Conservation (phyloP, 352 stramenopile genomes). For the Pythium sp. region DNA sequence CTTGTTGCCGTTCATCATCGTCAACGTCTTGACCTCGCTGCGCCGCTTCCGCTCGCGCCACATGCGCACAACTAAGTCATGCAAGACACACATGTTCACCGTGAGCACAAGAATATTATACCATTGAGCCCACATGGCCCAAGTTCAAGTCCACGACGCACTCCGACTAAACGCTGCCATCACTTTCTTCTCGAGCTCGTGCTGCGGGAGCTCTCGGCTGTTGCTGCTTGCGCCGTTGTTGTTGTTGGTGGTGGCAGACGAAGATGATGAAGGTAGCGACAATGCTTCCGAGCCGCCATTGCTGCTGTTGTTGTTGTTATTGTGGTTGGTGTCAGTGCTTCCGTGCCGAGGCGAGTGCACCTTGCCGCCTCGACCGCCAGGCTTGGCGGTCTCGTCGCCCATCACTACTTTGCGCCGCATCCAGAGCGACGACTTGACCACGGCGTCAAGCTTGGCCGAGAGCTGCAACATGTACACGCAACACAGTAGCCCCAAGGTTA, state of each 20-base stretch:
- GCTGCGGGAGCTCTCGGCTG: conserved; percentile 16
- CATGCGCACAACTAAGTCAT: conserved; percentile 45
- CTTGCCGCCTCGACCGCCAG: conserved; percentile 20
- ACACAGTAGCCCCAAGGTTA: neutral
- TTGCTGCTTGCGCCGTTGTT: conserved; percentile 8
- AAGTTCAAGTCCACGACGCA: conserved; percentile 21
- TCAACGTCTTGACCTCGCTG: conserved; percentile 47
- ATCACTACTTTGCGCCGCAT: conserved; percentile 61
- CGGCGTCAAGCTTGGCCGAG: conserved; percentile 54
- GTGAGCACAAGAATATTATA: too few relatives aligned
- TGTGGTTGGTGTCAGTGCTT: neutral
- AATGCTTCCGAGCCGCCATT: neutral
- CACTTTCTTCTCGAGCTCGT: conserved; percentile 36
- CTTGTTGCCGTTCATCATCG: conserved; percentile 52
- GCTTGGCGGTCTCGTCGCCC: conserved; percentile 28
- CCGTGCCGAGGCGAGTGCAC: conserved; percentile 21
- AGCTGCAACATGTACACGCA: conserved; percentile 24
- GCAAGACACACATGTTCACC: neutral
- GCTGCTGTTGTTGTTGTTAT: neutral
- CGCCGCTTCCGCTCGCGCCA: conserved; percentile 57
- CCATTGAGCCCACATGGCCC: too few relatives aligned
- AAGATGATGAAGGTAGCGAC: neutral
- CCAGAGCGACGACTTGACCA: conserved; percentile 53
- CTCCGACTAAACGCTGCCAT: conserved; percentile 56
- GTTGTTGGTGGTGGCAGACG: neutral